Base-by-base conservation (phyloP, 106 monocot genomes). In the Dendrobium chrysotoxum region DNA sequence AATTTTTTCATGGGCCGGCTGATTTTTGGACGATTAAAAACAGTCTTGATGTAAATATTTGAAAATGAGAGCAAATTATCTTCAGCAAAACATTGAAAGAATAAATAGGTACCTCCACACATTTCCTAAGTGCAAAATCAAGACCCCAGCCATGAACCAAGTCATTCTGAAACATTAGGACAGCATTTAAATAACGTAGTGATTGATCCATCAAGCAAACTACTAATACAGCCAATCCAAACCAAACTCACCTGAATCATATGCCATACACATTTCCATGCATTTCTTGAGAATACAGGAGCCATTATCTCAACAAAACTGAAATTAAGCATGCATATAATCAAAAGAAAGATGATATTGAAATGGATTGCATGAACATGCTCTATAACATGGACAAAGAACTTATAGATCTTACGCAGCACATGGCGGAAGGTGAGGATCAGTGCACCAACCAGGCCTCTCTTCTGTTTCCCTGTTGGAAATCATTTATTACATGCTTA, bases 221-320 rank as follows among this genome's bases (percentile, higher is more conserved):
- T 16, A 23, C 70, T 25, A 25, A 23, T 65, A 65, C 25, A 65
- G n/a, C 64, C 64, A 25, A 71, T 4, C 45, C 38, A 38, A 64
- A 13, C 10, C 12, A 40, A 75, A 21, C 10, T 75, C 81, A 89
- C 93, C 93, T 93, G 93, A 79, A 93, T 91, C 86, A 91, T 81
- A 79, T 93, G 87, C 93, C 93, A 93, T n/a, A 89, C 93, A 83
- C 93, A 93, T 30, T 87, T 84, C 93, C 93, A 93, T 79, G 93
- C 89, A 77, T 87, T 81, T 72, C 84, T 79, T 20, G 93, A 91
- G 81, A 93, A 93, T 6, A 93, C 91, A 17, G 93, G 38, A 1
- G 93, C 93, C 93, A 91, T 91, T 47, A 91, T 91, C 79, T 93
- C 91, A 68, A 93, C 89, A 76, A 91, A 93, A 10, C 93, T 93